These are phyloP conservation scores for Castanopsis chinensis DNA, from an alignment of 306 rosid genomes.

Conservation along the genomic window DNA sequence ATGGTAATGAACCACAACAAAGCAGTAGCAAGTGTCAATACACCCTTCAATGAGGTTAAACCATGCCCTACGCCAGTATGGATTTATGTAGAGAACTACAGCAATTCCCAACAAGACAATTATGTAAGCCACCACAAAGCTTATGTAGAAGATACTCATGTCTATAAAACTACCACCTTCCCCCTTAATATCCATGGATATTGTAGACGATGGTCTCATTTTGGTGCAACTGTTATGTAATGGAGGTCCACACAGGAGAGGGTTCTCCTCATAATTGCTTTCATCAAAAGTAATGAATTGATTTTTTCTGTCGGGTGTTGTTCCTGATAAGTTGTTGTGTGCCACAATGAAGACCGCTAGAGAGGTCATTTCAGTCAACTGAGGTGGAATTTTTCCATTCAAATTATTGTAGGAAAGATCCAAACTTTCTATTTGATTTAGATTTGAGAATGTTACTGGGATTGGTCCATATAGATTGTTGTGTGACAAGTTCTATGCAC, in stretches of 20 bases:
- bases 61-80: neutral
- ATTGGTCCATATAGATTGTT: neutral
- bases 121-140: neutral
- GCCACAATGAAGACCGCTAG: neutral
- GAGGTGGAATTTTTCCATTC: neutral
- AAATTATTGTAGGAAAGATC: neutral
- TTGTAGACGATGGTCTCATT: neutral
- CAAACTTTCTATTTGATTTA: too few species aligned
- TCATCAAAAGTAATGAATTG: neutral
- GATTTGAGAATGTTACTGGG: too few species aligned
- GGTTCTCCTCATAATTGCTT: neutral
- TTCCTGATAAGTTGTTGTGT: neutral
- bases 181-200: rapidly evolving
- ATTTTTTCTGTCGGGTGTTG: neutral
- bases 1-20: neutral
- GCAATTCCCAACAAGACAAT: neutral
- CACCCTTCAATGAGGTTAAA: neutral
- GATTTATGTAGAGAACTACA: neutral
- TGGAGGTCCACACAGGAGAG: neutral
- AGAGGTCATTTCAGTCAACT: neutral
- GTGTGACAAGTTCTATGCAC: neutral
- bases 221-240: neutral
- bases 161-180: neutral
- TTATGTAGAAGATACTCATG: neutral
- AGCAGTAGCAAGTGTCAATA: neutral